Evolutionary conservation across 2,329 filamentous ascomycete genomes (phyloP).

Genomic region (Colletotrichum chrysophilum): DNA sequence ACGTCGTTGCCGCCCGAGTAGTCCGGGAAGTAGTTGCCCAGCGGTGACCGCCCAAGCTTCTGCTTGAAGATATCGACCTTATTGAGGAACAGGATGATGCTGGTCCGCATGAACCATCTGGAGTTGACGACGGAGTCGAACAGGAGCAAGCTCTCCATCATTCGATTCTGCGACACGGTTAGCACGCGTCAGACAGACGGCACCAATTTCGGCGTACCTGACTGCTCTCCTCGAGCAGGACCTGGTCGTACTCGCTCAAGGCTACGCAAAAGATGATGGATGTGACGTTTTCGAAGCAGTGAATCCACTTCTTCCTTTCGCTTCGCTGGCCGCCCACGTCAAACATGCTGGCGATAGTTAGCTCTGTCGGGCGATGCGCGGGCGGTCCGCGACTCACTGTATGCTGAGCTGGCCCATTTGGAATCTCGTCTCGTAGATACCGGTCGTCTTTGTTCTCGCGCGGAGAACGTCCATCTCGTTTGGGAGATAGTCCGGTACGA

Average conservation of each 20-base stretch:
- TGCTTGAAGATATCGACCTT: conserved; percentile 98
- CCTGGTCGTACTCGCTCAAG: conserved; percentile 97
- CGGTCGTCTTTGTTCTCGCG: conserved; percentile 96
- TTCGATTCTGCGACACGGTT: conserved; percentile 77
- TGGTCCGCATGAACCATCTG: conserved; percentile 98
- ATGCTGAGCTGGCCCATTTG: conserved; percentile 99
- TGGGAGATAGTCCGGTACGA: conserved; percentile 83
- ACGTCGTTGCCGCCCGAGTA: conserved; percentile 98
- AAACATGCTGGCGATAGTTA: conserved; percentile 79
- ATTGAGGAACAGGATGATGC: conserved; percentile 98
- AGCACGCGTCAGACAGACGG: conserved; percentile 13
- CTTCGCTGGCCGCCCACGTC: conserved; percentile 97
- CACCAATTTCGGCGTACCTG: conserved; percentile 65
- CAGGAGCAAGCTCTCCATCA: conserved; percentile 97
- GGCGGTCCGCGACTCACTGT: conserved; percentile 70
- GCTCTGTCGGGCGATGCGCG: not conserved
- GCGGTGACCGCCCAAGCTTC: conserved; percentile 86
- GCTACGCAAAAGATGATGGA: conserved; percentile 99
- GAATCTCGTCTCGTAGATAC: conserved; percentile 98
- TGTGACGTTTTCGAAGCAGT: conserved; percentile 99
- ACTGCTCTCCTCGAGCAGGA: conserved; percentile 93
- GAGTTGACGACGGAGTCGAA: conserved; percentile 99
- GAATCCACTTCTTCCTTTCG: conserved; percentile 99
- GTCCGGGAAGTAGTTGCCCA: conserved; percentile 96
- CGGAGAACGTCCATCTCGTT: conserved; percentile 94